phyloP scores from a whole-genome alignment of 202 grass and related monocot species.

The Carex arenaria region DNA sequence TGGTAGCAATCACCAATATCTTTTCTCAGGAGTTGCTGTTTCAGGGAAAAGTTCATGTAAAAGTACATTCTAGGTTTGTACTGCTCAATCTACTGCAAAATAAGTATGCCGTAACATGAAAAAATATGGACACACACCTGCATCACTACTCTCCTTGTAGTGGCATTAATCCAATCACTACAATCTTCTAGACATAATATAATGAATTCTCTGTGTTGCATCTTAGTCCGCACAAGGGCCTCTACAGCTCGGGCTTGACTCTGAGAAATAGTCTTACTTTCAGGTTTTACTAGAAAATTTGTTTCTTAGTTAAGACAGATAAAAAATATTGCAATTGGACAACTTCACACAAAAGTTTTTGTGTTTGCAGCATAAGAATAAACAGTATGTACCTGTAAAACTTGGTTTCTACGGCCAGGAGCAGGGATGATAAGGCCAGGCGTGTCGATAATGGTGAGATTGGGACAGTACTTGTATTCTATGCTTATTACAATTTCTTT shows the following conservation, averaged over 20 bases:
- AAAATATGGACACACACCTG: constrained; percentile 32
- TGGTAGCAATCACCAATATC: neutral
- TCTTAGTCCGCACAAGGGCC: constrained; percentile 70
- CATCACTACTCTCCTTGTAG: constrained; percentile 88
- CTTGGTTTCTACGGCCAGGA: constrained; percentile 71
- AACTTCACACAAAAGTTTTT: neutral
- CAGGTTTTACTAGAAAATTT: constrained; percentile 8
- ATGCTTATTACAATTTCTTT: constrained; percentile 80
- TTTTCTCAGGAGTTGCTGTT: neutral
- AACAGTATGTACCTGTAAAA: constrained; percentile 59
- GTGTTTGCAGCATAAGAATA: constrained; percentile 6
- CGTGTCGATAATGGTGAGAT: constrained; percentile 87
- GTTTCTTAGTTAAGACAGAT: neutral
- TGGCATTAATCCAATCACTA: constrained; percentile 94
- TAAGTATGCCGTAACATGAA: neutral
- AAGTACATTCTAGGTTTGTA: neutral
- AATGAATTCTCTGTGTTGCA: constrained; percentile 85
- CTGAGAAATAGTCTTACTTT: constrained; percentile 34
- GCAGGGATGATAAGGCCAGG: constrained; percentile 87
- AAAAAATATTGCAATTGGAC: neutral
- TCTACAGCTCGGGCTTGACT: constrained; percentile 82
- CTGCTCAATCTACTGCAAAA: neutral
- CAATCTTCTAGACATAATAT: constrained; percentile 95
- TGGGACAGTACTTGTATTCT: constrained; percentile 91
- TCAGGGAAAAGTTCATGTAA: neutral